phyloP scores from a whole-genome alignment of 2,329 filamentous ascomycete species.

The Aureobasidium sp. region DNA sequence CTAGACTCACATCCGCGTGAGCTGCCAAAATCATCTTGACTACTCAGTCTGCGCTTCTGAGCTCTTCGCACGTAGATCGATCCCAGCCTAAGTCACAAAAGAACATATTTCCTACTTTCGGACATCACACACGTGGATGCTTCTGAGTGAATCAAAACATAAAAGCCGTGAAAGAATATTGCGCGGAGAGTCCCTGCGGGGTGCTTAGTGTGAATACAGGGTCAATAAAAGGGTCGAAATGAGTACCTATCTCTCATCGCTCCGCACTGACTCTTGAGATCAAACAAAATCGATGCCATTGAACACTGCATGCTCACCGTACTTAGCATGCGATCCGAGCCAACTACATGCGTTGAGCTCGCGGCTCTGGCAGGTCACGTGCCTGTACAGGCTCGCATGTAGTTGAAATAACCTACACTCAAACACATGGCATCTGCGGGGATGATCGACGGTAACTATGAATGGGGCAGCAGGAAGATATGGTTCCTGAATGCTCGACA shows the following conservation, averaged over 20 bases:
- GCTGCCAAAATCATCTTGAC: neutral
- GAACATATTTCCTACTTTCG: too few relatives aligned
- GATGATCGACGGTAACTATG: slow-evolving; percentile 16
- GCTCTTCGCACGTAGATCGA: neutral
- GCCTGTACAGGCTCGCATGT: neutral
- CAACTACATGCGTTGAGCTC: neutral
- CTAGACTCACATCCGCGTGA: neutral
- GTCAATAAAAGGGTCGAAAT: neutral
- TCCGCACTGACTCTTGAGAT: too few relatives aligned
- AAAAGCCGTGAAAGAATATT: neutral
- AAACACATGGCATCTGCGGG: slow-evolving; percentile 16
- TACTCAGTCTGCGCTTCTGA: neutral
- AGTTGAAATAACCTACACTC: slow-evolving; percentile 15
- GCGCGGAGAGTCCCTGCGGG: neutral
- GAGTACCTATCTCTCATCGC: neutral
- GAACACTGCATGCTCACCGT: neutral
- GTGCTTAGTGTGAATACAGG: neutral
- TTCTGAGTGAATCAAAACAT: too few relatives aligned
- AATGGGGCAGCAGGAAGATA: slow-evolving; percentile 6
- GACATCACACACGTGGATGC: neutral
- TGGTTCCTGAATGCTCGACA: slow-evolving; percentile 14
- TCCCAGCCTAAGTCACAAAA: neutral
- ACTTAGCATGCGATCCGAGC: neutral
- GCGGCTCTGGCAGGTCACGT: neutral
- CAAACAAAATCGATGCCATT: neutral